Evolutionary conservation across 768 basidiomycete species (phyloP).

Genomic region (Rickenella mellea): DNA sequence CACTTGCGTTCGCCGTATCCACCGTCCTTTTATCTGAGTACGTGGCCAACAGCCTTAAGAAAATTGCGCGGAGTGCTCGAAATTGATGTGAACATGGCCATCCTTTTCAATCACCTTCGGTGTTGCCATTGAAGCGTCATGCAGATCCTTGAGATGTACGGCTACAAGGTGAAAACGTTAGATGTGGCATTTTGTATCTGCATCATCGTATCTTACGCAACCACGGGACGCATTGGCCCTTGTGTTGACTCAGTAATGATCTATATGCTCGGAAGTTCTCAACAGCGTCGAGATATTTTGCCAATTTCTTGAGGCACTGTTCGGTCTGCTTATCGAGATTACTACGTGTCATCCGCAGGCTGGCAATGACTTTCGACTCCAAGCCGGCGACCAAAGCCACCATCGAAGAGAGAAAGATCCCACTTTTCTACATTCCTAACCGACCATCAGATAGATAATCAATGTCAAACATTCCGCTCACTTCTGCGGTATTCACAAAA

Average conservation of each 20-base stretch:
- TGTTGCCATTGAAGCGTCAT: constrained; percentile 1
- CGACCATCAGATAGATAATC: no score
- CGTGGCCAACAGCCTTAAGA: constrained; percentile 27
- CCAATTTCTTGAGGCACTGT: constrained; percentile 22
- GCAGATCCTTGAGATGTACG: constrained; percentile 18
- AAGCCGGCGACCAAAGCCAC: constrained; percentile 33
- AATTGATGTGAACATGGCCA: constrained; percentile 31
- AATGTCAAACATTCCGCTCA: no score
- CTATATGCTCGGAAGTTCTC: constrained; percentile 29
- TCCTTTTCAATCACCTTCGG: constrained; percentile 14
- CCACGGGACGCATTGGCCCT: constrained; percentile 30
- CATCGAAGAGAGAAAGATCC: constrained; percentile 35
- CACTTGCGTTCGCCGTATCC: no score
- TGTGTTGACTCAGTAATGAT: constrained; percentile 17
- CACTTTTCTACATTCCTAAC: constrained; percentile 32
- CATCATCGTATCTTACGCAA: constrained; percentile 25
- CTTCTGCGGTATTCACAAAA: constrained; percentile 33
- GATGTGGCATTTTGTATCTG: neutral
- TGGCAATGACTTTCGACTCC: constrained; percentile 27
- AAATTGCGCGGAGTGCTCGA: constrained; percentile 29
- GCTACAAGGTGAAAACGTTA: constrained; percentile 14
- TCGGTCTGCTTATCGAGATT: constrained; percentile 19
- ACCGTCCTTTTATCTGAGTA: no score
- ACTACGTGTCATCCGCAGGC: constrained; percentile 23
- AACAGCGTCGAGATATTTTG: constrained; percentile 23